Evolutionary conservation across 306 rosid species (phyloP), one percentile per base, ranked within the genome.

Genomic region (Lablab purpureus): DNA sequence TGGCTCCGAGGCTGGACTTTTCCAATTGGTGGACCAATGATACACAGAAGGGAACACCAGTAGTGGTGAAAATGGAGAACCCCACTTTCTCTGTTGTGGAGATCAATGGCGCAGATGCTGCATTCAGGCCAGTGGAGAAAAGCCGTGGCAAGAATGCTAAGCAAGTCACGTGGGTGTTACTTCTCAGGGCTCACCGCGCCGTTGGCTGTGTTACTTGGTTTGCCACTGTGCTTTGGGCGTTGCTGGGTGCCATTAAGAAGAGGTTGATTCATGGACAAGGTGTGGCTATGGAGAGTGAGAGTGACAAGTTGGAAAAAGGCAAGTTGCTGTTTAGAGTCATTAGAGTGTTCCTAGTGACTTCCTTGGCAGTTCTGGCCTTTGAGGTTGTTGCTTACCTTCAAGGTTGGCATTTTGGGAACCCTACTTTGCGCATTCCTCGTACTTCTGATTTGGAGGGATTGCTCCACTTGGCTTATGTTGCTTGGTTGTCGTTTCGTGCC

Each of bases 81-180:
- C 95, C 95, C 58, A 86, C 73, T 64, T 89, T 95, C 87, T 94
- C 97, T 3, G 92, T 94, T 30, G 92, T 94, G 55, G 93, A 92
- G 87, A 91, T 94, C 76, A 89, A 87, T 50, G 90, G 97, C 25
- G 86, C 97, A 2, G 94, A 92, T 83, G 82, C 90, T 50, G 99
- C 97, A 74, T 92, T 94, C 84, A 84, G 92, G 80, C 91, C 99
- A 23, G 80, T 92, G 3, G 96, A 92, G 74, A 95, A 88, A 67
- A 91, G 82, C 78, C 86, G 91, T 11, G 94, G 96, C 27, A 92
- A 90, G 83, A 95, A 92, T 85, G 97, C 96, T 1, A 92, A 84
- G 55, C 99, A 95, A 84, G 94, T 89, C 40, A 92, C 92, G 1
- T 92, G 98, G 99, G 90, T 94, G n/a, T 79, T 94, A 85, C 93